Conservation (phyloP, 2,329 filamentous ascomycete genomes). For the Colletotrichum orchidophilum region DNA sequence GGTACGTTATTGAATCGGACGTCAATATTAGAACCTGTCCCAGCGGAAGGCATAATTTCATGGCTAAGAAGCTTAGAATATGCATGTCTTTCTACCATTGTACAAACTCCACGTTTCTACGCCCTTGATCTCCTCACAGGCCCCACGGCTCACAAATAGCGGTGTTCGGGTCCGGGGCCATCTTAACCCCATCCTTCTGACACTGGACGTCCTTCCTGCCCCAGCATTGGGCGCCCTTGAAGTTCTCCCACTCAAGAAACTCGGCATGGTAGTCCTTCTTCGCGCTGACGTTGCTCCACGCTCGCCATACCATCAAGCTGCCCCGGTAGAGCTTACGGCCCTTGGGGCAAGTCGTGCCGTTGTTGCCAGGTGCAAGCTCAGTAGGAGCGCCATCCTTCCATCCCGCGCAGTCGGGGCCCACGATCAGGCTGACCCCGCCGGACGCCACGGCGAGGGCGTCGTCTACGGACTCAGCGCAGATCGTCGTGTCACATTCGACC, state of each 20-base stretch:
- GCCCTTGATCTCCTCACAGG: no score
- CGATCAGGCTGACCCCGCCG: background rate
- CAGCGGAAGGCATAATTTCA: no score
- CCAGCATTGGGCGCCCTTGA: constrained; percentile 11
- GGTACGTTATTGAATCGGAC: no score
- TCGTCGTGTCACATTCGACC: background rate
- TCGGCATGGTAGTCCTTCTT: background rate
- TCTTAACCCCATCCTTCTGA: background rate
- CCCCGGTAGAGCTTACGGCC: constrained; percentile 7
- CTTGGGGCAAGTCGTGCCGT: background rate
- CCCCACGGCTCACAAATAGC: background rate
- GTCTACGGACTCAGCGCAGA: background rate
- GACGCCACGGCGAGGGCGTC: constrained; percentile 4
- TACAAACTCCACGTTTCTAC: no score
- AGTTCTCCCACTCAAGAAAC: constrained; percentile 15
- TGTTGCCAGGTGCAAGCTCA: background rate
- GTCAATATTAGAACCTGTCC: no score
- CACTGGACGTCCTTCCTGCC: constrained; percentile 2
- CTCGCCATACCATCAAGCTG: background rate
- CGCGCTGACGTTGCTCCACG: background rate
- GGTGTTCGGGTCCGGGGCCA: background rate
- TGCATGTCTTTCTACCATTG: no score
- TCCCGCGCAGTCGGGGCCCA: constrained; percentile 9
- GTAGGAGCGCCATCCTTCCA: background rate
- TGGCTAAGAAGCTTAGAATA: no score